Evolutionary conservation across 306 rosid species (phyloP), one percentile per base, ranked within the genome.

Genomic region (Lathyrus aphaca): DNA sequence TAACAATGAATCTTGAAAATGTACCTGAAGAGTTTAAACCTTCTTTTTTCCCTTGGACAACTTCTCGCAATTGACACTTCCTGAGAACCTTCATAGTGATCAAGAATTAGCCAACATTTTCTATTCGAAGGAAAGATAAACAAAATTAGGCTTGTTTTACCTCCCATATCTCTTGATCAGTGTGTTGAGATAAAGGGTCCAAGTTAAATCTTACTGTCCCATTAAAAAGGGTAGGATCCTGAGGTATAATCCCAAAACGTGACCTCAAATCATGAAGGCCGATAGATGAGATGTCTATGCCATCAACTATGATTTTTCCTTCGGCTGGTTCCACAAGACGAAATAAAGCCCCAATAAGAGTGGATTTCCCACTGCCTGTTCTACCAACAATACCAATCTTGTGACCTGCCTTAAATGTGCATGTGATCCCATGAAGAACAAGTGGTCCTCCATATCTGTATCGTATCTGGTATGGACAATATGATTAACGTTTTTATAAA

Each of bases 211-310:
- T 25, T 25, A 25, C 29, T 25, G 29, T 25, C 29, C 29, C 29
- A 25, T 25, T 25, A 32, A 32, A 32, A 32, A 32, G 38, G 1
- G 38, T 32, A 32, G 38, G 38, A 32, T 90, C 96, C 74, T 90
- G 91, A 69, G 96, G 96, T 74, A 90, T 90, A 16, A 90, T 72
- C 65, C 90, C 88, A 3, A 90, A 79, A 16, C 82, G 76, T 21
- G 89, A 90, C 76, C 95, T 85, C 60, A 86, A 76, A 73, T 90
- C 95, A 68, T 90, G 91, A 61, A 87, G 94, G 39, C 95, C 95
- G 10, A 90, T 87, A 5, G 80, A 70, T 30, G 82, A 81, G 40
- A 90, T 90, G 78, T 87, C 90, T 42, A 87, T 81, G 51, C 86
- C 91, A 66, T 86, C 96, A 0, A 90, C 87, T 17, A 81, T 19